Base-by-base conservation (phyloP, 106 monocot species). In the Dioscorea alata region DNA sequence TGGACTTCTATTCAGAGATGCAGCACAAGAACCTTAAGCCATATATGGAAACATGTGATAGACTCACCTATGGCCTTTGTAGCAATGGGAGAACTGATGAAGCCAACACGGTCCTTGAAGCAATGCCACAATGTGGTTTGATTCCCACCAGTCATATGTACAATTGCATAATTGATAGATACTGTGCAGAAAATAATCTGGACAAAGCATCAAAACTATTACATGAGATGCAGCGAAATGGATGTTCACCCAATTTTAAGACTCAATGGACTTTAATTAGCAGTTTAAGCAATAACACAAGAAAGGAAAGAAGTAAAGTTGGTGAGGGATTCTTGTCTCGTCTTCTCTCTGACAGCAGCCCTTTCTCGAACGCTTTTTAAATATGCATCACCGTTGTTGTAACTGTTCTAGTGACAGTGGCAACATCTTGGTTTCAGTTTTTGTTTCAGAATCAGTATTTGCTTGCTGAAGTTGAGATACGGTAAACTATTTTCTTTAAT, bases 211-310 rank as follows among this genome's bases (percentile, higher is more conserved):
- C 85, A 60, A 74, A 85, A 51, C 61, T 99, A 68, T 50, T 93
- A 76, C 64, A 64, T 22, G 89, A 88, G 85, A 93, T 93, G 90
- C 99, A 93, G 59, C 69, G 72, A 61, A 76, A 49, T 72, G 99
- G 99, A 18, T 49, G 83, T 76, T 77, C 76, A 19, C 93, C 90
- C 57, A 87, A 85, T 71, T 99, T 99, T 88, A 85, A 87, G 69
- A 87, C 76, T 51, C 85, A 99, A 33, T 99, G 99, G 93, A 93
- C 87, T 71, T 57, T 99, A 23, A 87, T 99, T 73, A 88, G 85
- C 71, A 83, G 82, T 79, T 80, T 99, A 66, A 78, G 75, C 57
- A 67, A 52, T 61, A 23, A 10, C 32, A 66, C 49, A 14, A 64
- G 64, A 10, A 79, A 77, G 35, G 48, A 61, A 49, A 69, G 50